These are phyloP conservation scores for Urostyla sp. DNA, from an alignment of 73 alveolate species.

Conservation along the genomic window DNA sequence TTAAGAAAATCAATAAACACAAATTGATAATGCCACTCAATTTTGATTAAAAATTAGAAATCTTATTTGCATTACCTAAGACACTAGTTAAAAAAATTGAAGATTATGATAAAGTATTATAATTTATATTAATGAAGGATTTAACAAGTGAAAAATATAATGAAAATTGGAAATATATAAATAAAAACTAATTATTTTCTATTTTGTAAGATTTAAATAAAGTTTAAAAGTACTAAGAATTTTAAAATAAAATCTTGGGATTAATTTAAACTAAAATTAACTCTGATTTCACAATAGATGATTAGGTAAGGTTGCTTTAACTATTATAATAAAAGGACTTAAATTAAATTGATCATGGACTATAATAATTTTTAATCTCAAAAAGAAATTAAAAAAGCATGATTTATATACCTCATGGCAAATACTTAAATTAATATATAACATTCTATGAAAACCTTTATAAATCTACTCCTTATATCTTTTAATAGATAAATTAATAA, in stretches of 20 bases:
- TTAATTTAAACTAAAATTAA: not conserved
- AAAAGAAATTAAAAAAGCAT: not conserved
- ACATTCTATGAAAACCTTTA: not conserved
- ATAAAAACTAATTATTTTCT: not conserved
- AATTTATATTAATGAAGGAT: not conserved
- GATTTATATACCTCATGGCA: not conserved
- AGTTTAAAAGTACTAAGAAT: constrained; percentile 10
- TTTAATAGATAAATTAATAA: not conserved
- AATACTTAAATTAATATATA: not conserved
- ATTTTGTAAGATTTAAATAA: not conserved
- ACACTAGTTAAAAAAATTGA: not conserved
- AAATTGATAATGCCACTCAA: too few relatives aligned
- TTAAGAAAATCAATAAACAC: too few relatives aligned
- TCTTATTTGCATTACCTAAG: not conserved
- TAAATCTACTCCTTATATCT: not conserved
- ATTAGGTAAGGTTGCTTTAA: not conserved
- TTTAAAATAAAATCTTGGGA: not conserved
- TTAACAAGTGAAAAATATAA: not conserved
- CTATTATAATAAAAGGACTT: not conserved
- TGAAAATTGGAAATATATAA: not conserved
- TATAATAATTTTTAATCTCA: not conserved
- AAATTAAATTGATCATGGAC: not conserved
- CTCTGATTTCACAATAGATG: not conserved
- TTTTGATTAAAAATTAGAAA: not conserved
- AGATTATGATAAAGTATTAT: not conserved